Percentiles rank a stretch among this genome's conserved stretches.
phyloP scores from a whole-genome alignment of 495 filamentous ascomycete species.

The Trichoderma parareesei region DNA sequence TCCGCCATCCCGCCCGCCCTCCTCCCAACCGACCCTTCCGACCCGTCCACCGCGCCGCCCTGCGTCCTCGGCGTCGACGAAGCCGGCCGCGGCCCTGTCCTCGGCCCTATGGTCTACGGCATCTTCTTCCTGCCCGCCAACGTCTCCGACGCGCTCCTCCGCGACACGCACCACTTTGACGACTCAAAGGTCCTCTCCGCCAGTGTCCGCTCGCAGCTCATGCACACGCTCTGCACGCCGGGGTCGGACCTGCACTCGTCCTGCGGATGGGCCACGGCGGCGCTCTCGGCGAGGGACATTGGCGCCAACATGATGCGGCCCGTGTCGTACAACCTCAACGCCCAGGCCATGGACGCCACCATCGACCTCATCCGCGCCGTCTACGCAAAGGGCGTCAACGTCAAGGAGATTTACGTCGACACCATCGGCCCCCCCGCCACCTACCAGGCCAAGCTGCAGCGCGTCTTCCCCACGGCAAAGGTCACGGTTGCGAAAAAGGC shows the following conservation, averaged over 20 bases:
- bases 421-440: constrained; percentile 75
- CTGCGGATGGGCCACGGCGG: constrained; percentile 75
- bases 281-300: constrained; percentile 81
- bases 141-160: constrained; percentile 63
- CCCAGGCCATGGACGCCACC: constrained; percentile 95
- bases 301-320: constrained; percentile 70
- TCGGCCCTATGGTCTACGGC: constrained; percentile 96
- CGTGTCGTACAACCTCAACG: constrained; percentile 77
- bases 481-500: constrained; percentile 96
- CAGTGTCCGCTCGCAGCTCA: constrained; percentile 59
- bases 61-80: constrained; percentile 79
- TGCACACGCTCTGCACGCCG: constrained; percentile 64
- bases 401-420: constrained; percentile 88
- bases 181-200: constrained; percentile 86
- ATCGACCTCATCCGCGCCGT: constrained; percentile 74
- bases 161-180: constrained; percentile 73
- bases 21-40: constrained; percentile 31
- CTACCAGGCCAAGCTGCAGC: constrained; percentile 79
- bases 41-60: constrained; percentile 21
- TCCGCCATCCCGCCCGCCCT: constrained; percentile 56
- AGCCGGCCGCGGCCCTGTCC: constrained; percentile 87
- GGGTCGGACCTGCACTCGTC: constrained; percentile 52
- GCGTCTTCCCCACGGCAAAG: constrained; percentile 67
- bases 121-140: constrained; percentile 72
- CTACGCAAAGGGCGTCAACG: constrained; percentile 63